phyloP scores from a whole-genome alignment of 2,329 filamentous ascomycete species.

The Aspergillus pseudoviridinutans region DNA sequence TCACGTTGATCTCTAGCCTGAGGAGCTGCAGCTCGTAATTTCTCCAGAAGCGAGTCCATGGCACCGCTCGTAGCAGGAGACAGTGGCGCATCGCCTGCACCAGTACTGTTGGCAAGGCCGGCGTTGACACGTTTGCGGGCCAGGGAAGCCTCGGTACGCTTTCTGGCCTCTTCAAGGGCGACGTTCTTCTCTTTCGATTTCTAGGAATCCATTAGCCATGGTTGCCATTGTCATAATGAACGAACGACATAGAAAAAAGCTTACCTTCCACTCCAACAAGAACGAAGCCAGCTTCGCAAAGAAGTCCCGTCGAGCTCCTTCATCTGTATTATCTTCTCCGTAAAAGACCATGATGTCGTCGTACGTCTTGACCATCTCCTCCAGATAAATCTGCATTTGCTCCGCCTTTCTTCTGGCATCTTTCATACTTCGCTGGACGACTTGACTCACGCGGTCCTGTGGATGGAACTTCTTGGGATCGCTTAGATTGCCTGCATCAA shows the following conservation, averaged over 20 bases:
- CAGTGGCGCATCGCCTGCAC: constrained; percentile 47
- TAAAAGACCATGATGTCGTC: constrained; percentile 97
- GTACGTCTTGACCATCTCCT: constrained; percentile 87
- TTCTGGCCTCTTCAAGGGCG: constrained; percentile 72
- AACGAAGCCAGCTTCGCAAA: constrained; percentile 91
- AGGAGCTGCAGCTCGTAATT: constrained; percentile 86
- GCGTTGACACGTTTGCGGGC: constrained; percentile 71
- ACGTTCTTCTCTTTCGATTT: constrained; percentile 93
- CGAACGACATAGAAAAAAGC: constrained; percentile 21
- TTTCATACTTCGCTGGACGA: constrained; percentile 93
- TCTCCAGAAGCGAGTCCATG: constrained; percentile 94
- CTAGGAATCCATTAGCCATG: constrained; percentile 35
- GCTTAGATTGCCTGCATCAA: constrained; percentile 90
- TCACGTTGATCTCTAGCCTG: constrained; percentile 87
- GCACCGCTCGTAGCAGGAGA: constrained; percentile 76
- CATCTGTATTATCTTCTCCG: constrained; percentile 87
- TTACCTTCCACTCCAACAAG: constrained; percentile 82
- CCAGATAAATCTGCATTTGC: constrained; percentile 88
- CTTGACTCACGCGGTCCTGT: constrained; percentile 86
- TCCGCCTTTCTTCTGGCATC: constrained; percentile 93
- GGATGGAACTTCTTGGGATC: constrained; percentile 98
- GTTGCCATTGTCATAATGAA: constrained; percentile 5
- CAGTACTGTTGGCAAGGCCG: constrained; percentile 60
- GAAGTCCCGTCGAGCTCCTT: constrained; percentile 91
- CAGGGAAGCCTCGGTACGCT: constrained; percentile 85